Conservation (phyloP, 2,329 filamentous ascomycete genomes). For the Cordyceps cateniannulata region DNA sequence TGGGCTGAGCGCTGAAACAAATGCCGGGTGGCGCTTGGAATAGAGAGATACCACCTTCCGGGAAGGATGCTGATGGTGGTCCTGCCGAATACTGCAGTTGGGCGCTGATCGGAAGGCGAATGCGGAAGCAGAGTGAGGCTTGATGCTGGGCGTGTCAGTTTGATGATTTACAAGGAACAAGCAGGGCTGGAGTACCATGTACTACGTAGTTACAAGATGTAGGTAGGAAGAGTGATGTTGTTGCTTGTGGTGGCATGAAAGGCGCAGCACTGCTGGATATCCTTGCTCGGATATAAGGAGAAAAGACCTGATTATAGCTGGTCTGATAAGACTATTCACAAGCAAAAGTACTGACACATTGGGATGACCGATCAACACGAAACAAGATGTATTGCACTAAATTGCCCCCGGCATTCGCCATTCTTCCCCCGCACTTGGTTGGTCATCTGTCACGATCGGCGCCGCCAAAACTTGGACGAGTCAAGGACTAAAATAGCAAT, state of each 20-base stretch:
- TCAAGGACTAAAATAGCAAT: neutral
- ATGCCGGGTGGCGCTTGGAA: neutral
- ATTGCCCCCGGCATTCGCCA: neutral
- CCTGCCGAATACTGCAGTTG: conserved; percentile 5
- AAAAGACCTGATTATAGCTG: too few relatives aligned
- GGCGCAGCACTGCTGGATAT: too few relatives aligned
- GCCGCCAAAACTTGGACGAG: neutral
- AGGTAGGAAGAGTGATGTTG: too few relatives aligned
- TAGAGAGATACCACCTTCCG: neutral
- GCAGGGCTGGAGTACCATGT: too few relatives aligned
- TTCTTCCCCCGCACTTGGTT: conserved; percentile 3
- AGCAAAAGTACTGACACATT: neutral
- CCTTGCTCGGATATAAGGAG: too few relatives aligned
- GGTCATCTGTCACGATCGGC: conserved; percentile 4
- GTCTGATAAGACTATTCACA: too few relatives aligned
- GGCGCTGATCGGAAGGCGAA: neutral
- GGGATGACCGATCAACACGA: neutral
- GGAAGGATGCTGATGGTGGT: neutral
- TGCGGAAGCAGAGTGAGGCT: neutral
- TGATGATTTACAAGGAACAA: too few relatives aligned
- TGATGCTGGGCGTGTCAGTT: neutral
- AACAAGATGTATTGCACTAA: neutral
- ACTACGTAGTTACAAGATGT: too few relatives aligned
- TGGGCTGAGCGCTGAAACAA: neutral
- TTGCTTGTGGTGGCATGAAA: neutral